Conservation (phyloP, 2,329 filamentous ascomycete genomes). For the Ampelomyces quisqualis region DNA sequence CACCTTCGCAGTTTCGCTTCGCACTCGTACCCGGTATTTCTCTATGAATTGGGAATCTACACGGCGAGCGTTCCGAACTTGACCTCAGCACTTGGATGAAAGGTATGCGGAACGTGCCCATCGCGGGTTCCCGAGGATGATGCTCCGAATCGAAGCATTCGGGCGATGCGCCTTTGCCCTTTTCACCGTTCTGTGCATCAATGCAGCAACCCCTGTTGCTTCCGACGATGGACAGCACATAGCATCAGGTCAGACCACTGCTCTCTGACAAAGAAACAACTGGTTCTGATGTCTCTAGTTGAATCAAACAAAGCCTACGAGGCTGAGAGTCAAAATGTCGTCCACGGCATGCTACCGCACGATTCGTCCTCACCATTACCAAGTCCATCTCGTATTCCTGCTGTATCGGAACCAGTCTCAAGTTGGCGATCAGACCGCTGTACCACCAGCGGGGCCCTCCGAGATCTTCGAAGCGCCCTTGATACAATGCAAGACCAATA, state of each 20-base stretch:
- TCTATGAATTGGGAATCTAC: too few species aligned
- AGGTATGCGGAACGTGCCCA: too few species aligned
- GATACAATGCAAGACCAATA: conserved; percentile 75
- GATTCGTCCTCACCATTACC: background rate
- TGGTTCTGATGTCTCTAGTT: background rate
- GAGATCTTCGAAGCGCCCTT: conserved; percentile 57
- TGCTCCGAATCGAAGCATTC: background rate
- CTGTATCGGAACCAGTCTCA: background rate
- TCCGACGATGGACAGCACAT: background rate
- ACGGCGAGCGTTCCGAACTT: too few species aligned
- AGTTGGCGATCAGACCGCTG: background rate
- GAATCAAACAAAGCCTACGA: conserved; percentile 12
- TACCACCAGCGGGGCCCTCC: conserved; percentile 22
- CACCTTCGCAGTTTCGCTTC: too few species aligned
- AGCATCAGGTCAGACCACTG: background rate
- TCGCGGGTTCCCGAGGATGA: background rate
- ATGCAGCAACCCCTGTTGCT: background rate
- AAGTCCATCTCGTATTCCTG: background rate
- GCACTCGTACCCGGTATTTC: too few species aligned
- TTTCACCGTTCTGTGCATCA: conserved; percentile 1
- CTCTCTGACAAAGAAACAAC: background rate
- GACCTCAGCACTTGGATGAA: too few species aligned
- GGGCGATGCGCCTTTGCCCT: background rate
- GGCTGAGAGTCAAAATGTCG: conserved; percentile 15
- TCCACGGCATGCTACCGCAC: conserved; percentile 1